Base-by-base conservation (phyloP, 1,284 basidiomycete species). In the Sporisorium graminicola region DNA sequence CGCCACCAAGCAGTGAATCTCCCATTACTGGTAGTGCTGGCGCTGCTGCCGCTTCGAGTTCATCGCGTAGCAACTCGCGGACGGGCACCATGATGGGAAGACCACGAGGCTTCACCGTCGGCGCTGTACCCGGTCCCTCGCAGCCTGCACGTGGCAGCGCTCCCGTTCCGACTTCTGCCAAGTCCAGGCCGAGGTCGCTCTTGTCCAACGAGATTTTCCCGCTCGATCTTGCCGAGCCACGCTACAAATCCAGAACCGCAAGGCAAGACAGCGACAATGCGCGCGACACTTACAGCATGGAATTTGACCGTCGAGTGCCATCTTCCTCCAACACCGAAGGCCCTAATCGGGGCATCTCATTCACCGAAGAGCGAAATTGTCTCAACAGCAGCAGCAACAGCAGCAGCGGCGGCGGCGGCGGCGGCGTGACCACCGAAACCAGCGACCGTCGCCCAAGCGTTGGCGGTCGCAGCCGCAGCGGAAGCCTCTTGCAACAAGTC, bases 401-500 rank as follows among this genome's bases (percentile, higher is more conserved):
- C 49, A 46, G 31, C 60, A 33, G 33, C 33, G 69, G 47, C 49
- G 46, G 22, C 53, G 33, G 37, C 60, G 42, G 40, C 31, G 68
- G 65, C n/a, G 47, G 68, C 4, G 33, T 71, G 29, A 50, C n/a
- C 29, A n/a, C 56, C 20, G 69, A 66, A 1, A 44, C 14, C 33
- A 35, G 35, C 26, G 73, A 75, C 12, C 67, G 73, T 20, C 67
- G 67, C 24, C 73, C 73, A 0, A 75, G 73, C 43, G 40, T 70
- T 13, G 73, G 73, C 13, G 53, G 61, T 24, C 74, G 81, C 43
- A 78, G 78, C 65, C 66, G 80, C 2, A 82, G 81, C 63, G 81
- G 78, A 16, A 81, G 80, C 42, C 65, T 82, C 31, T 56, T 82
- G 56, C 79, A 80, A 29, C 80, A 81, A 51, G 78, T 80, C 35